Percentiles rank a stretch among this genome's conserved stretches.
Conservation (phyloP, 257 asterid genomes). For the Cordia subcordata region DNA sequence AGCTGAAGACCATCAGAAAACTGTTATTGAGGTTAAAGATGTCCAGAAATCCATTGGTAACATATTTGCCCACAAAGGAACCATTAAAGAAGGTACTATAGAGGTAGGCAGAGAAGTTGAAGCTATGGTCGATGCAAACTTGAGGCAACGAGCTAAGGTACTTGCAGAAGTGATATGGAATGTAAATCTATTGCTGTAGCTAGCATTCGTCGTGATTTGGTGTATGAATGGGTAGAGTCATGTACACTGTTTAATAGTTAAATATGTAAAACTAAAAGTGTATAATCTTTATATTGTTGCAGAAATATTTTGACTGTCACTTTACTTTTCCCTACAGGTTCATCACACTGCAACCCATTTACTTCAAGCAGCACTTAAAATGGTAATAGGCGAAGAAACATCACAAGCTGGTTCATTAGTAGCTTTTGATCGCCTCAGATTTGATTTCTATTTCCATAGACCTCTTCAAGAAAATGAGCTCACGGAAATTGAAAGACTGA, state of each 20-base stretch:
- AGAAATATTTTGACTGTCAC: conserved; percentile 6
- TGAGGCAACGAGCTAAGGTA: conserved; percentile 93
- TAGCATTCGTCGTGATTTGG: no score
- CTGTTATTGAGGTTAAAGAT: conserved; percentile 61
- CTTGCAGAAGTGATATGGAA: conserved; percentile 5
- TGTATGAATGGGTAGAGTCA: no score
- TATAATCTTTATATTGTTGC: not conserved
- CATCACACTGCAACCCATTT: conserved; percentile 97
- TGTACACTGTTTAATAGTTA: not conserved
- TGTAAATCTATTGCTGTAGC: no score
- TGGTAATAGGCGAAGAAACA: conserved; percentile 83
- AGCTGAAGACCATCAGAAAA: conserved; percentile 41
- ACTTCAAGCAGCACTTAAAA: conserved; percentile 90
- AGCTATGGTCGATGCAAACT: conserved; percentile 77
- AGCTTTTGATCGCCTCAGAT: conserved; percentile 86
- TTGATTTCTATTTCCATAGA: conserved; percentile 86
- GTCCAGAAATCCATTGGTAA: conserved; percentile 74
- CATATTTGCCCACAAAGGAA: conserved; percentile 85
- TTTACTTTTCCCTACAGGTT: conserved; percentile 41
- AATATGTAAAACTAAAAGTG: not conserved
- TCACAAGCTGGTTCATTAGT: conserved; percentile 98
- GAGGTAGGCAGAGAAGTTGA: conserved; percentile 72
- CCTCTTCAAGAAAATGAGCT: conserved; percentile 71
- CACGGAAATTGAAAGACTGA: conserved; percentile 63
- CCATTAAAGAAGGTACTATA: conserved; percentile 56